phyloP scores from a whole-genome alignment of 257 asterid genomes.

The Sherardia arvensis region DNA sequence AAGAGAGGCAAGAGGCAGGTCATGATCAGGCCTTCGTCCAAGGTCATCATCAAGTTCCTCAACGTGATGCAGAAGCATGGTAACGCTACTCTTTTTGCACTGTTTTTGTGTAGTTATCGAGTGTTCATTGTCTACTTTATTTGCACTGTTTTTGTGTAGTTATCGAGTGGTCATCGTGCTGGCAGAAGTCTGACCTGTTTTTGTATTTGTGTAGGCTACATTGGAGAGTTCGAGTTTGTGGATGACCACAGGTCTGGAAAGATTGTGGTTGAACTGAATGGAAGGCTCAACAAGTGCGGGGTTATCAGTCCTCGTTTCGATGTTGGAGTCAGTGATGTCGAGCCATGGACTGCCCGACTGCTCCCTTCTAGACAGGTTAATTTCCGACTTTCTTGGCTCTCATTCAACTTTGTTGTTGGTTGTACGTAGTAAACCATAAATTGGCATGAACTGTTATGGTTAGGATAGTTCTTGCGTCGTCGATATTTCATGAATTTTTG shows the following conservation, averaged over 20 bases:
- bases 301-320: slow-evolving; percentile 36
- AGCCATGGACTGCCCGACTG: slow-evolving; percentile 35
- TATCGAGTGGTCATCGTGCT: neutral
- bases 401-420: too few species aligned
- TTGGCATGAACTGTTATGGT: neutral
- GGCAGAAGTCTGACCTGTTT: neutral
- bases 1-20: slow-evolving; percentile 32
- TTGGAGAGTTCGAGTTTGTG: slow-evolving; percentile 30
- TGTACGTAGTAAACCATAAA: neutral
- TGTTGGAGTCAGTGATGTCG: slow-evolving; percentile 28
- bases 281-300: slow-evolving; percentile 33
- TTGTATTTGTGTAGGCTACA: slow-evolving; percentile 14
- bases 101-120: too few species aligned
- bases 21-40: slow-evolving; percentile 30
- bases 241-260: slow-evolving; percentile 37
- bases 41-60: slow-evolving; percentile 32
- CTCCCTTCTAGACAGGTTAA: slow-evolving; percentile 35
- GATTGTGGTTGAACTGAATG: slow-evolving; percentile 31
- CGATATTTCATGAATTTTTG: too few species aligned
- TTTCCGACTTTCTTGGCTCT: too few species aligned
- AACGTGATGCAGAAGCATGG: slow-evolving; percentile 36
- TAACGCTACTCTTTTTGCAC: neutral
- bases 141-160: neutral
- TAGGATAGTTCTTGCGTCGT: neutral
- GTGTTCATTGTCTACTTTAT: too few species aligned